Conservation (phyloP, 257 asterid genomes). For the Sherardia arvensis region DNA sequence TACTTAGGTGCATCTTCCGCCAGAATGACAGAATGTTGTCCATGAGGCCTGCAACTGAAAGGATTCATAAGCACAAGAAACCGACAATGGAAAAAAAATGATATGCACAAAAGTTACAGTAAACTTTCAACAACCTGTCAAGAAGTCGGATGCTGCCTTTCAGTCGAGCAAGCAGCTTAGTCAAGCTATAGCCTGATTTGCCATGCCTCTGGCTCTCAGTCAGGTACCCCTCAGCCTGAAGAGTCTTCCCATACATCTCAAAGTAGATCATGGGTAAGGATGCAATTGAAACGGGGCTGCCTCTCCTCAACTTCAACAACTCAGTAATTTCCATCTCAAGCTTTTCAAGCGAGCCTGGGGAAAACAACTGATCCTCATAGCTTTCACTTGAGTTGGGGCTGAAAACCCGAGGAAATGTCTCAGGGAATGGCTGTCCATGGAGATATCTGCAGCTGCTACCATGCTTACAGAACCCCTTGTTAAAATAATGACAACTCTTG, state of each 20-base stretch:
- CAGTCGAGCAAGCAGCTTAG: constrained; percentile 72
- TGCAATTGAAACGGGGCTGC: constrained; percentile 74
- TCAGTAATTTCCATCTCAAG: constrained; percentile 60
- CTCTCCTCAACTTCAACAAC: constrained; percentile 56
- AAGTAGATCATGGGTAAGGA: constrained; percentile 72
- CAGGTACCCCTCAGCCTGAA: constrained; percentile 80
- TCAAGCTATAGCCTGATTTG: constrained; percentile 74
- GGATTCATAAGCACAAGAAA: neutral
- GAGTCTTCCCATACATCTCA: constrained; percentile 51
- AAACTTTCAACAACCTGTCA: constrained; percentile 37
- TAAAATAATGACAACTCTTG: constrained; percentile 69
- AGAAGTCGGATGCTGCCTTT: constrained; percentile 57
- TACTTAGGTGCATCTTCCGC: constrained; percentile 66
- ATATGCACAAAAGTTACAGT: neutral
- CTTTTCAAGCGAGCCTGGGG: constrained; percentile 57
- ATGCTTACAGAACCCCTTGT: constrained; percentile 77
- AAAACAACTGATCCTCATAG: constrained; percentile 41
- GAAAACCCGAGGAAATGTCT: constrained; percentile 25
- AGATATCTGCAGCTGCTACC: constrained; percentile 69
- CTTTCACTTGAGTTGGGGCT: constrained; percentile 32
- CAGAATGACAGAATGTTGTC: constrained; percentile 72
- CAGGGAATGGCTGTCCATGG: constrained; percentile 43
- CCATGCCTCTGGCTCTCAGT: constrained; percentile 94
- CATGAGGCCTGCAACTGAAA: constrained; percentile 62
- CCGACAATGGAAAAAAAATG: neutral